Evolutionary conservation across 139 green algal species (phyloP).

Genomic region (Coelastrella sp.): DNA sequence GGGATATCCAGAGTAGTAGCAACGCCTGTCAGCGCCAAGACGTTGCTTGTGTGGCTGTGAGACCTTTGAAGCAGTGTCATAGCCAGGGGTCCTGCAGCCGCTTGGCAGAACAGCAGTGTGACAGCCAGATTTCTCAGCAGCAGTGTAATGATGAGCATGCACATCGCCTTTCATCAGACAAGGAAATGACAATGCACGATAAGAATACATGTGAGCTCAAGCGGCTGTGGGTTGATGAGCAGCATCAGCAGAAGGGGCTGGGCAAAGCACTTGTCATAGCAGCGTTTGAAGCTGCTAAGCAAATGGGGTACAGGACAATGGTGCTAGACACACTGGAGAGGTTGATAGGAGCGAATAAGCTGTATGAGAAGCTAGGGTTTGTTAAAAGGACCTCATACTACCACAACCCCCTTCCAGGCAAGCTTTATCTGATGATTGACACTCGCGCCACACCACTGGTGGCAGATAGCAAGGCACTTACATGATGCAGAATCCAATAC

Average conservation of each 20-base stretch:
- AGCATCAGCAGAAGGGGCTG: background rate
- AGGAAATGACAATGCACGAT: background rate
- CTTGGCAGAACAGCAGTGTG: background rate
- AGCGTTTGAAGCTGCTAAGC: background rate
- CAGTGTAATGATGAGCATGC: background rate
- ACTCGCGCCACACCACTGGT: too few species aligned
- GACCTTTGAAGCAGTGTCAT: background rate
- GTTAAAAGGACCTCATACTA: background rate
- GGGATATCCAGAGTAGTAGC: background rate
- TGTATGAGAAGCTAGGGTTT: background rate
- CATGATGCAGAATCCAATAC: too few species aligned
- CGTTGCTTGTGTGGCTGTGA: slow-evolving; percentile 26
- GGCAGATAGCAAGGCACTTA: background rate
- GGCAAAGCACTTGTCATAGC: background rate
- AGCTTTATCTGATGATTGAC: background rate
- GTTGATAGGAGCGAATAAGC: background rate
- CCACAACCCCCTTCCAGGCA: slow-evolving; percentile 13
- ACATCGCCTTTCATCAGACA: too few species aligned
- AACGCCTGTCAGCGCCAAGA: background rate
- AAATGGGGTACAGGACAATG: slow-evolving; percentile 3
- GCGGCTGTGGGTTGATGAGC: slow-evolving; percentile 8
- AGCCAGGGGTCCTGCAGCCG: background rate
- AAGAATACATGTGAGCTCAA: slow-evolving; percentile 28
- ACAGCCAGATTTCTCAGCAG: too few species aligned
- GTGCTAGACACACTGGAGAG: slow-evolving; percentile 7